These are phyloP conservation scores for Lactarius sp. DNA, from an alignment of 768 basidiomycete species.

Conservation along the genomic window DNA sequence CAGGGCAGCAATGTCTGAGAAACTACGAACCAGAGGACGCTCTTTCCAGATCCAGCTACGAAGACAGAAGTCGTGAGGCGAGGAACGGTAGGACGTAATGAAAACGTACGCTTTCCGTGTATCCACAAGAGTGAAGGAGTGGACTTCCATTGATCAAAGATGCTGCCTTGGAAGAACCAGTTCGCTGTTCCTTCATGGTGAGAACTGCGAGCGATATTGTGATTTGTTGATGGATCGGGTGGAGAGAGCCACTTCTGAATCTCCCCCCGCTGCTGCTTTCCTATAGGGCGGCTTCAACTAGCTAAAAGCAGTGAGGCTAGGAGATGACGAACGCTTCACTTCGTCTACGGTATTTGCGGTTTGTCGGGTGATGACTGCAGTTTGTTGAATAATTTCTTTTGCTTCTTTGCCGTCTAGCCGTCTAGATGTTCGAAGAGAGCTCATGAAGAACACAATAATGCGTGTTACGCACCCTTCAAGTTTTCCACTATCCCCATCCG, in stretches of 20 bases:
- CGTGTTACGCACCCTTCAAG: background rate
- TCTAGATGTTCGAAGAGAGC: background rate
- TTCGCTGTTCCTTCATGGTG: background rate
- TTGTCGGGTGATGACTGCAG: too few relatives aligned
- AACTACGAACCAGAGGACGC: background rate
- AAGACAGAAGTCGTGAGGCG: too few relatives aligned
- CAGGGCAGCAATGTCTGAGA: background rate
- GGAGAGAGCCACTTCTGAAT: conserved; percentile 4
- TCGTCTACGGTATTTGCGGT: background rate
- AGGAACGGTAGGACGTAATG: background rate
- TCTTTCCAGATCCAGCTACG: conserved; percentile 4
- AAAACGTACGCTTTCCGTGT: background rate
- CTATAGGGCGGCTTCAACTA: background rate
- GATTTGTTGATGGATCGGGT: background rate
- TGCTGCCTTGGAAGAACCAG: conserved; percentile 1
- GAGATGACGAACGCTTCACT: conserved; percentile 1
- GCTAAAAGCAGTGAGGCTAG: background rate
- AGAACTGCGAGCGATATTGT: background rate
- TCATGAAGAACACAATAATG: background rate
- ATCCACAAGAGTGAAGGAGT: background rate
- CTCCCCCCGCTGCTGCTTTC: background rate
- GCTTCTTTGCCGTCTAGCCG: background rate
- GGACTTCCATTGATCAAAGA: background rate
- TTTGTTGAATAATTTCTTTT: too few relatives aligned
- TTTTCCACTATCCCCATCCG: background rate